Base-by-base conservation (phyloP, 2,329 filamentous ascomycete genomes). In the Ophiostoma triangulosporum region DNA sequence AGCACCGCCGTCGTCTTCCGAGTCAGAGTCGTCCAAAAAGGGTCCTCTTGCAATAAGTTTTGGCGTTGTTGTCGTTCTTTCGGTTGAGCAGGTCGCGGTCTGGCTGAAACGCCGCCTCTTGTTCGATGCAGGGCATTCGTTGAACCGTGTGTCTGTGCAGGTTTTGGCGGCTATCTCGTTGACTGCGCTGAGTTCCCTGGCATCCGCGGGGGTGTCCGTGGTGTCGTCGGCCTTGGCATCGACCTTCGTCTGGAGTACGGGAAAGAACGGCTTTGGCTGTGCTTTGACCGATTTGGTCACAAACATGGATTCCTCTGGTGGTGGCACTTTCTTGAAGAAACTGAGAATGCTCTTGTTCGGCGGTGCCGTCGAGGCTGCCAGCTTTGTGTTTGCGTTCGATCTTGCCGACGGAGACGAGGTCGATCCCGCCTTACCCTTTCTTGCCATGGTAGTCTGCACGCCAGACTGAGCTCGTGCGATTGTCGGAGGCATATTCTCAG, bases 251-350 rank as follows among this genome's bases (percentile, higher is more conserved):
- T 46, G 43, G 0, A 29, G 15, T 7, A 46, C 43, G 3, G 46
- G 46, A 9, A 48, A 48, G 17, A 33, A 48, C 3, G 29, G 29
- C n/a, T 14, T 17, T 24, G 46, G 43, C 9, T 15, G 43, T 17
- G 40, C 11, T 14, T 48, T 48, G 8, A 20, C 12, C 9, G 15
- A 12, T 17, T 15, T 51, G 43, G 51, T 43, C 0, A 73, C 65
- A 59, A 86, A 84, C 9, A 85, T 73, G 20, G 73, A 70, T 54
- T 81, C 70, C 57, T 83, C 74, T 54, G 75, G 69, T 51, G 77
- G 75, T 36, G 79, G 75, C 0, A 78, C 73, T 62, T 87, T 88
- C 62, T 85, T 81, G 64, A 89, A 89, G 65, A 88, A 89, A 58
- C 68, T 87, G 14, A 88, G 68, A 31, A 88, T 88, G 58, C 81